Evolutionary conservation across 176 grass and related monocot species (phyloP), one percentile per base, ranked within the genome.

Genomic region (Typha latifolia): DNA sequence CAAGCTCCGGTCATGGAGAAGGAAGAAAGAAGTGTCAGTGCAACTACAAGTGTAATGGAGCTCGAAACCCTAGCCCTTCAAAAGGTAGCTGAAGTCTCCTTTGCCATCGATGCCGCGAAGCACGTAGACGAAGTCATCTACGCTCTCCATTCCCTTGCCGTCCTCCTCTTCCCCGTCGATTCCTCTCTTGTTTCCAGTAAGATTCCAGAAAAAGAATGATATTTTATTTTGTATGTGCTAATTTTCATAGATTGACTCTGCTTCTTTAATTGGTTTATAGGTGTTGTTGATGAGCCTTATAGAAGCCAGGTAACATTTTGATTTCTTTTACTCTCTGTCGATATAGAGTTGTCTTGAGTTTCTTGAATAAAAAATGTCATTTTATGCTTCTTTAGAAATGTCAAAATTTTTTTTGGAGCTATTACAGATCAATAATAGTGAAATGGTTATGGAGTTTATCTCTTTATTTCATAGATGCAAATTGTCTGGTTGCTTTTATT

Each of bases 11-110:
- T n/a, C 12, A 76, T 67, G 73, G 73, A 66, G n/a, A 43, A 65
- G 12, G 63, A 49, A 26, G 63, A n/a, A 31, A 67, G 48, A 6
- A 32, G 32, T 12, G 20, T 19, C 10, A 0, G 47, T 14, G 48
- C 13, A 23, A 68, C 23, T 24, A 32, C 14, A 32, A 66, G 64
- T 66, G 51, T 63, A 16, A 23, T 11, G 37, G 49, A 51, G 64
- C 78, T 75, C 32, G 80, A 91, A 64, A 74, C 62, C 67, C 51
- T 84, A 69, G 48, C 73, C 32, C 78, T 96, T 37, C 63, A 55
- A 2, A 96, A 79, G 70, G 88, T 96, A 12, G 82, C 77, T 12
- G 88, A 91, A 50, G 82, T 80, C 10, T 77, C 80, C 3, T 82
- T 84, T 22, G 66, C 80, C 1, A 62, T 96, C 16, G 80, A 80